phyloP scores from a whole-genome alignment of 1,284 basidiomycete species.

The Tilletia indica region DNA sequence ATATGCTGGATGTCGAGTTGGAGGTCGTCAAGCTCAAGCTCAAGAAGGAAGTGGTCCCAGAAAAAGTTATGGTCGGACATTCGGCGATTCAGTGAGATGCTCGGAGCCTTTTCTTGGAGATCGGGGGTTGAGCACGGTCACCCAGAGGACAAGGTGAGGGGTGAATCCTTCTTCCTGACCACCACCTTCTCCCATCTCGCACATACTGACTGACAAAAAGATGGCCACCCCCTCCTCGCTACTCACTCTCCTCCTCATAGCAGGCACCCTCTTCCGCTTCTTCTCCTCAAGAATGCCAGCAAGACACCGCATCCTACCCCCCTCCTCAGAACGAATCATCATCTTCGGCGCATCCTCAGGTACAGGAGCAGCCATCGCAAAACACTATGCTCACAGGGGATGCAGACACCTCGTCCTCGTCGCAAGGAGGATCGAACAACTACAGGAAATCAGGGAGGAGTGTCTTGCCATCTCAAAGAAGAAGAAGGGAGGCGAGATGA shows the following conservation, averaged over 20 bases:
- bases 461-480: constrained; percentile 57
- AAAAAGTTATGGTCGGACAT: constrained; percentile 16
- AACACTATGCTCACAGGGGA: constrained; percentile 71
- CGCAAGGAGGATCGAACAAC: constrained; percentile 65
- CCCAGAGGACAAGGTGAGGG: no score
- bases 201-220: no score
- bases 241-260: neutral
- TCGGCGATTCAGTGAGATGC: no score
- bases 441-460: constrained; percentile 67
- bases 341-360: constrained; percentile 79
- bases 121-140: no score
- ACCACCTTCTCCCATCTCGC: no score
- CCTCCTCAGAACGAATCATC: constrained; percentile 67
- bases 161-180: no score
- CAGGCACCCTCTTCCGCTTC: constrained; percentile 1
- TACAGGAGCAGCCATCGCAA: constrained; percentile 73
- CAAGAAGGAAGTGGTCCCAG: no score
- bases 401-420: constrained; percentile 72
- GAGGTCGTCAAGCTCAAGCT: no score
- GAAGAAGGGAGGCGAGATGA: neutral
- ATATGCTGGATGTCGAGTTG: no score
- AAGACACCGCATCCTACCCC: constrained; percentile 1
- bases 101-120: no score
- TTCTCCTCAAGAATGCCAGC: neutral
- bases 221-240: neutral